Evolutionary conservation across 192 early-diverging fungal species (phyloP).

Genomic region (Linnemannia zychae): DNA sequence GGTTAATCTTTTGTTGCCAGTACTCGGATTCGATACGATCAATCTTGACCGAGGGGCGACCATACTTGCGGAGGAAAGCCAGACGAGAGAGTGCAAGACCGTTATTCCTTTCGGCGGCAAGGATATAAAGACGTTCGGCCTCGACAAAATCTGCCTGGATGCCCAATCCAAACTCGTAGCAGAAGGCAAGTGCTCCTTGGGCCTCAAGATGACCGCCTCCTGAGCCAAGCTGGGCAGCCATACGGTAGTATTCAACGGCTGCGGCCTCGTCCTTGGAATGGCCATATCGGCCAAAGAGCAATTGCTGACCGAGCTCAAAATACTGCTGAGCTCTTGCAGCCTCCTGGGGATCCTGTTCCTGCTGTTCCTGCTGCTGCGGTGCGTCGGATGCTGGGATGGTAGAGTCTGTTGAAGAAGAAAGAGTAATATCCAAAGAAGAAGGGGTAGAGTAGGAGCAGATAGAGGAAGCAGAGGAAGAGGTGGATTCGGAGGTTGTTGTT

Average conservation of each 20-base stretch:
- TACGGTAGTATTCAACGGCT: conserved; percentile 66
- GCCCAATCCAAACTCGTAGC: conserved; percentile 89
- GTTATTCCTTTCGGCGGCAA: conserved; percentile 70
- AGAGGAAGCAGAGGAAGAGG: conserved; percentile 29
- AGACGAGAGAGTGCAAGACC: conserved; percentile 79
- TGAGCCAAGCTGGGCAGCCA: conserved; percentile 57
- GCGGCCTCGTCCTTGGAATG: conserved; percentile 55
- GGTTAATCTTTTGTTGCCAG: conserved; percentile 75
- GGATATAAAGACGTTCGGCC: conserved; percentile 76
- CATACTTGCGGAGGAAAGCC: conserved; percentile 84
- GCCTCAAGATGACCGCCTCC: conserved; percentile 57
- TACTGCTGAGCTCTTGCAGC: conserved; percentile 30
- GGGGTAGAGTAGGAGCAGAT: conserved; percentile 39
- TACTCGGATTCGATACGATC: conserved; percentile 84
- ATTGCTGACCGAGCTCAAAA: conserved; percentile 48
- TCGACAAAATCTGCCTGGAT: conserved; percentile 68
- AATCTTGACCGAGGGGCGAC: conserved; percentile 82
- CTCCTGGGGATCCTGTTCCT: conserved; percentile 25
- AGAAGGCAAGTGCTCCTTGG: conserved; percentile 81
- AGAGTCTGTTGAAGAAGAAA: conserved; percentile 24
- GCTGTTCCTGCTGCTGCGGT: not conserved
- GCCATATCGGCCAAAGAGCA: conserved; percentile 68
- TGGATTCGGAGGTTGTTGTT: conserved; percentile 20
- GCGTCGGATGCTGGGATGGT: not conserved
- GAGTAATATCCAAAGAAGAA: conserved; percentile 18